Base-by-base conservation (phyloP, 2,329 filamentous ascomycete genomes). In the Triangularia verruculosa region DNA sequence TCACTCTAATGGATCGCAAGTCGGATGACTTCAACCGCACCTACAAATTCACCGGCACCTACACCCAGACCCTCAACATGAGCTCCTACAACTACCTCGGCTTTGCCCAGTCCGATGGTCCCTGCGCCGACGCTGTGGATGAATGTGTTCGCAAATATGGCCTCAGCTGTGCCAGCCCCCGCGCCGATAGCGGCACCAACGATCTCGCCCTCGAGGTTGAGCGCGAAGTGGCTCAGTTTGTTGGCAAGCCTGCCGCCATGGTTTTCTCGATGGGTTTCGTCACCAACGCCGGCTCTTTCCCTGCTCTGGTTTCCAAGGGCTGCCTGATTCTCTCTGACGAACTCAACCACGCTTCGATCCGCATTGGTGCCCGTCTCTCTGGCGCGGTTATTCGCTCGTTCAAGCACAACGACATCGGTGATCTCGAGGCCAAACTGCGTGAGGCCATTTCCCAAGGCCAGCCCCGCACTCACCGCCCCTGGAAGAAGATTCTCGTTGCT, bases 31-130 rank as follows among this genome's bases (percentile, higher is more conserved):
- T 92, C 82, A 99, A 99, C 79, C 85, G 89, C 72, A 89, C 90
- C 64, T 99, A 97, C 81, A 86, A 91, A 74, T 88, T 93, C 77
- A 93, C 91, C 1, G 95, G 95, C 63, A 96, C 92, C 56, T 89
- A 87, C 64, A 98, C 94, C 1, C 92, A 99, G 78, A 98, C 95
- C 0, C 82, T 99, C 72, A 99, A 99, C 79, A 90, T 99, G 89
- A 97, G 94, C 80, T 99, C 95, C 1, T 99, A 99, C 84, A 99
- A 99, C 78, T 99, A 99, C 75, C 90, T 99, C 24, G 95, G 95
- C 52, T 99, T 99, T 72, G 95, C 95, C 59, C 95, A 99, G 77
- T 97, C 95, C 0, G 93, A 98, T 69, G 95, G 95, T 11, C 94
- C 95, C 47, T 99, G 95, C 74, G 95, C 95, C 55, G 94, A 98